Conservation (phyloP, 371 early-diverging fungal species). For the Lichtheimia hyalospora region DNA sequence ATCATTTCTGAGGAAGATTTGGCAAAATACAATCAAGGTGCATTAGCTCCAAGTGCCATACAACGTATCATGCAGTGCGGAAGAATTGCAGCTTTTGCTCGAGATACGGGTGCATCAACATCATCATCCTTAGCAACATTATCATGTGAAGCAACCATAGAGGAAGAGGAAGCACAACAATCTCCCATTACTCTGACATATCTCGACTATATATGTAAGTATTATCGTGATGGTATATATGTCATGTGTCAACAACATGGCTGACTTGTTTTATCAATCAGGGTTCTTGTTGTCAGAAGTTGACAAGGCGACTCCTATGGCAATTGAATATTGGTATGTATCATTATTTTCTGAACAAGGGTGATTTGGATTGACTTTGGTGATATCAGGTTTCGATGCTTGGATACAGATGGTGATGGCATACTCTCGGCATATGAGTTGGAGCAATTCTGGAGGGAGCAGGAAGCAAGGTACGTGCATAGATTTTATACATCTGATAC, state of each 20-base stretch:
- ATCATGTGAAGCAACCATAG: slow-evolving; percentile 1
- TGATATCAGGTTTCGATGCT: slow-evolving; percentile 68
- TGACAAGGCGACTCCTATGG: slow-evolving; percentile 77
- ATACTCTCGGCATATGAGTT: slow-evolving; percentile 81
- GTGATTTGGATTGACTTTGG: not conserved
- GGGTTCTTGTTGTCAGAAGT: slow-evolving; percentile 87
- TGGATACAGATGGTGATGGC: slow-evolving; percentile 92
- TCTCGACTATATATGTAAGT: slow-evolving; percentile 60
- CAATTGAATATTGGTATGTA: slow-evolving; percentile 83
- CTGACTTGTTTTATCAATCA: slow-evolving; percentile 9
- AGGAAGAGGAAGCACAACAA: not conserved
- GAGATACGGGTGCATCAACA: slow-evolving; percentile 5
- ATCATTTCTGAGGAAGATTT: slow-evolving; percentile 65
- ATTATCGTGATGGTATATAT: slow-evolving; percentile 1
- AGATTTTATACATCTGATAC: not conserved
- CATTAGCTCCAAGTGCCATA: slow-evolving; percentile 58
- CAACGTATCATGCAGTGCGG: slow-evolving; percentile 60
- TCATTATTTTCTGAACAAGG: not conserved
- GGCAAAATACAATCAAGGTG: slow-evolving; percentile 62
- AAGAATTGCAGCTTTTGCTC: slow-evolving; percentile 32
- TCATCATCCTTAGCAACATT: not conserved
- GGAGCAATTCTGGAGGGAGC: slow-evolving; percentile 82
- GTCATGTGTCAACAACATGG: too few relatives aligned
- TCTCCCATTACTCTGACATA: slow-evolving; percentile 31
- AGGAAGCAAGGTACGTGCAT: slow-evolving; percentile 44